phyloP scores from a whole-genome alignment of 2,329 filamentous ascomycete genomes.

The Ophiostoma tasmaniense region DNA sequence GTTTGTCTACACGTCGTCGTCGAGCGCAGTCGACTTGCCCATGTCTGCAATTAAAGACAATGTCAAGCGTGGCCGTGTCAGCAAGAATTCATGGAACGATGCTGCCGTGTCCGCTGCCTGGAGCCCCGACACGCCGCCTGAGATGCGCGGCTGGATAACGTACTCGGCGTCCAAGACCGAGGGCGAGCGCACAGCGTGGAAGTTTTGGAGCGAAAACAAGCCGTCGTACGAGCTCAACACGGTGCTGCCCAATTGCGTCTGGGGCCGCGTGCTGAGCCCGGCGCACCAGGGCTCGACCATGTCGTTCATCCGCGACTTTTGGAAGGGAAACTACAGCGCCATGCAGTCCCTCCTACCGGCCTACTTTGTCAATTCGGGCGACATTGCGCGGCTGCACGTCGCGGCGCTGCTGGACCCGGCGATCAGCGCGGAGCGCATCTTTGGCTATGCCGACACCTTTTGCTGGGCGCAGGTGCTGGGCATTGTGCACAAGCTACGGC shows the following conservation, averaged over 20 bases:
- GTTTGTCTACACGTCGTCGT: not conserved
- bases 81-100: not conserved
- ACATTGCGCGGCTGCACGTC: not conserved
- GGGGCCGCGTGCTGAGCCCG: not conserved
- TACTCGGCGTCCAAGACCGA: constrained; percentile 1
- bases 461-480: not conserved
- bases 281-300: not conserved
- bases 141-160: not conserved
- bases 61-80: not conserved
- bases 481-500: not conserved
- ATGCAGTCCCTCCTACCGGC: not conserved
- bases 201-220: not conserved
- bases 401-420: not conserved
- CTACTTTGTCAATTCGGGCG: not conserved
- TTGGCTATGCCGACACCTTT: not conserved
- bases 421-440: not conserved
- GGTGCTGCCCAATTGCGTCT: not conserved
- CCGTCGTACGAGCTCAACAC: not conserved
- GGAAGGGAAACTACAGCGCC: not conserved
- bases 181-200: constrained; percentile 1
- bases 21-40: not conserved
- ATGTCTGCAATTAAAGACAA: not conserved
- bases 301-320: not conserved
- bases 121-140: not conserved
- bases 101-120: not conserved